A percentile compares a stretch with the other conserved stretches of the same genome.
Conservation (phyloP, 495 filamentous ascomycete genomes). For the Hypoxylon crocopeplum region DNA sequence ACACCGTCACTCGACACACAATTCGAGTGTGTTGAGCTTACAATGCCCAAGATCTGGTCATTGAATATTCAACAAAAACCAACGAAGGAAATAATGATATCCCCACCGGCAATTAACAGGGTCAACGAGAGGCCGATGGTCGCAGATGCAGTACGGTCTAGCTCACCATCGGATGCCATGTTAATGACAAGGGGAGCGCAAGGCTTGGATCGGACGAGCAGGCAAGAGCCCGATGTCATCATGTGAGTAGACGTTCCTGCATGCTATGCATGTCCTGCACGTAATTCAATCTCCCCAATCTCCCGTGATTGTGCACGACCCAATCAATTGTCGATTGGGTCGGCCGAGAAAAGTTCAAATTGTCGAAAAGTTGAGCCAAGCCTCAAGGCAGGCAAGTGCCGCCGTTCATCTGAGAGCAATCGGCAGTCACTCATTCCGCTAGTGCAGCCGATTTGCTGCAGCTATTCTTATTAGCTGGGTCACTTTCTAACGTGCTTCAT, state of each 20-base stretch:
- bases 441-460: constrained; percentile 1
- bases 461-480: not conserved
- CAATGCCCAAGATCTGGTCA: constrained; percentile 16
- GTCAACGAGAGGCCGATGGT: constrained; percentile 1
- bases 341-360: not conserved
- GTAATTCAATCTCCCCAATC: no score
- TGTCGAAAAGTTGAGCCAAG: not conserved
- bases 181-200: constrained; percentile 19
- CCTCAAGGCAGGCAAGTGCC: not conserved
- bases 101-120: constrained; percentile 4
- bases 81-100: constrained; percentile 18
- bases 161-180: constrained; percentile 29
- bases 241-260: constrained; percentile 22
- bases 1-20: constrained; percentile 14
- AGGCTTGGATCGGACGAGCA: constrained; percentile 11
- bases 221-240: constrained; percentile 5
- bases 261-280: no score
- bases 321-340: not conserved
- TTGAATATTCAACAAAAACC: constrained; percentile 3
- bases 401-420: not conserved
- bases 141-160: constrained; percentile 3
- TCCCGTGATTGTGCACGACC: not conserved
- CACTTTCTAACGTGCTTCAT: not conserved
- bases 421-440: not conserved
- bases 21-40: constrained; percentile 11